Evolutionary conservation across 169 alveolate species (phyloP), one percentile per base, ranked within the genome.

Genomic region (Eimeria acervulina): DNA sequence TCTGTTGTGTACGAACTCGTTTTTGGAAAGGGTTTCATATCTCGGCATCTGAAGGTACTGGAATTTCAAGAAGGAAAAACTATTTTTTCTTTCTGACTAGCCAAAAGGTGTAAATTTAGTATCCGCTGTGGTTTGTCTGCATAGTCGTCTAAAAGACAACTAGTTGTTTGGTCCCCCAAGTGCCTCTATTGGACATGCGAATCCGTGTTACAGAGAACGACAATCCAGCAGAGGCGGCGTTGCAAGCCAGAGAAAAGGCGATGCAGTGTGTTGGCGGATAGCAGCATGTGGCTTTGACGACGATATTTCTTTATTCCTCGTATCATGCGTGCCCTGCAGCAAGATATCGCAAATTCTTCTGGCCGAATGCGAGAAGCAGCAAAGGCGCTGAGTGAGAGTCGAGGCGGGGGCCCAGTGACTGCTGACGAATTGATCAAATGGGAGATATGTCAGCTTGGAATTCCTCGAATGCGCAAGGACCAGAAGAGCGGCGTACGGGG

Each of bases 401-500:
- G 83, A 23, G 93, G 93, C 17, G 93, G 93, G n/a, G 89, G 96
- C 28, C 55, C 80, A n/a, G 89, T 93, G 23, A 47, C 94, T 15
- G 96, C 90, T 13, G 93, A 83, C 31, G 89, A 63, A 40, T 13
- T 93, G 42, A 93, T 93, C 51, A 21, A 38, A 7, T 80, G 84
- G 85, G 96, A 93, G 66, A 8, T 83, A 3, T 63, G 40, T 51
- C 66, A 93, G 78, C 28, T 59, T 33, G 97, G 97, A 26, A 78
- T 91, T 33, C 47, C 93, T 28, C 38, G 36, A 55, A 52, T 91
- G 85, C 93, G 97, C 42, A 95, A 95, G 40, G 97, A 95, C 72
- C 72, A 70, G 26, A 40, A 91, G 40, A 76, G 83, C 78, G 97
- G 97, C 15, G 96, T 95, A 26, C 72, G 81, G 83, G 94, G 94